Percentiles rank a stretch among this genome's conserved stretches.
These are phyloP conservation scores for Penicillium psychrofluorescens DNA, from an alignment of 495 filamentous ascomycete species.

Conservation along the genomic window DNA sequence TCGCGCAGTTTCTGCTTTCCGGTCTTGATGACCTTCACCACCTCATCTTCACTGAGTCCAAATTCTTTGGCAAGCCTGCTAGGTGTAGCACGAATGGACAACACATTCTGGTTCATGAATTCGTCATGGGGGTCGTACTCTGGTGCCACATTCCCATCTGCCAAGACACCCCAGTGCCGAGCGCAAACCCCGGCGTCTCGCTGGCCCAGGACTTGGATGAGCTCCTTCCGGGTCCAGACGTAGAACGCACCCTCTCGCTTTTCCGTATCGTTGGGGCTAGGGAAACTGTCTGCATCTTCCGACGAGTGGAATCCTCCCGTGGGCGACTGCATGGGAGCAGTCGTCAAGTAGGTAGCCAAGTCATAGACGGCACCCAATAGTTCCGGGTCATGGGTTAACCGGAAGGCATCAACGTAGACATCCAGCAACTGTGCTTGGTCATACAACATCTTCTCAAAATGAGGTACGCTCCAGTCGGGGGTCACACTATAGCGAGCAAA, in stretches of 20 bases:
- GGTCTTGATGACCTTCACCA: conserved; percentile 59
- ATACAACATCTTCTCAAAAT: conserved; percentile 98
- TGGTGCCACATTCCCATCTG: conserved; percentile 81
- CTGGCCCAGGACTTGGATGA: conserved; percentile 67
- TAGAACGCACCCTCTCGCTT: conserved; percentile 95
- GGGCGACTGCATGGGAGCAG: conserved; percentile 51
- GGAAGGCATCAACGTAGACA: conserved; percentile 83
- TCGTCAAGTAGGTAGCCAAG: conserved; percentile 74
- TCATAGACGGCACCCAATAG: conserved; percentile 77
- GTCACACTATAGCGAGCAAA: conserved; percentile 91
- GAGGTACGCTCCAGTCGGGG: conserved; percentile 81
- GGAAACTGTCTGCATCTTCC: conserved; percentile 88
- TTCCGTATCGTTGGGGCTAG: conserved; percentile 64
- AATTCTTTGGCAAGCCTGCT: conserved; percentile 69
- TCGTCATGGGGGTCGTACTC: conserved; percentile 87
- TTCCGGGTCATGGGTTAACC: conserved; percentile 60
- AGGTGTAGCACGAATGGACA: conserved; percentile 53
- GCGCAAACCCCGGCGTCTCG: conserved; percentile 69
- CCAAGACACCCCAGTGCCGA: conserved; percentile 77
- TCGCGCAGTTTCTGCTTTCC: conserved; percentile 64
- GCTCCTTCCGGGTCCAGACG: conserved; percentile 86
- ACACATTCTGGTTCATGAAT: conserved; percentile 70
- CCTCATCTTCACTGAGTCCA: conserved; percentile 65
- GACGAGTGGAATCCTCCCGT: conserved; percentile 79
- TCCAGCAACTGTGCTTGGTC: conserved; percentile 86